A percentile compares a stretch with the other conserved stretches of the same genome.
phyloP scores from a whole-genome alignment of 2,329 filamentous ascomycete species.

The Biscogniauxia sp. region DNA sequence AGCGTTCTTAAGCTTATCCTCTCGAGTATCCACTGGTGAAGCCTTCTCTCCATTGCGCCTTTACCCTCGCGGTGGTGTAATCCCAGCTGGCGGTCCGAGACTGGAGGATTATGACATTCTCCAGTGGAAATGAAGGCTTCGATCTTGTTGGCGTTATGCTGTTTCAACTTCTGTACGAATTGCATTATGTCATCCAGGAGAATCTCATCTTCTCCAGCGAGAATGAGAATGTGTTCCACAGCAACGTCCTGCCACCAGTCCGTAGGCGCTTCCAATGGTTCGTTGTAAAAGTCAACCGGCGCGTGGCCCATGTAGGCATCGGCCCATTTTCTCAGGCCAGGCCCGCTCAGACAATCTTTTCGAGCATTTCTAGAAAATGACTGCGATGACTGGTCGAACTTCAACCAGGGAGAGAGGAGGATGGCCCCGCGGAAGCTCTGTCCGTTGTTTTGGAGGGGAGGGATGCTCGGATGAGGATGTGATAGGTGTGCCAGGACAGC shows the following conservation, averaged over 20 bases:
- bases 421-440: background rate
- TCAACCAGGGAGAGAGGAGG: slow-evolving; percentile 1
- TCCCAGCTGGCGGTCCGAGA: slow-evolving; percentile 1
- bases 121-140: background rate
- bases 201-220: slow-evolving; percentile 1
- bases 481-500: slow-evolving; percentile 1
- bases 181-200: background rate
- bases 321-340: background rate
- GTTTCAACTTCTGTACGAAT: slow-evolving; percentile 1
- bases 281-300: background rate
- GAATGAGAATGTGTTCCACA: slow-evolving; percentile 1
- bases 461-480: background rate
- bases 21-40: background rate
- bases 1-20: too few species aligned
- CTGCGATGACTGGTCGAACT: background rate
- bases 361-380: background rate
- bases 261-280: background rate
- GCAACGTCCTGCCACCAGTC: slow-evolving; percentile 1
- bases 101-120: slow-evolving; percentile 3
- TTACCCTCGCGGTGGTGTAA: background rate
- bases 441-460: background rate
- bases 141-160: background rate
- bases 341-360: background rate
- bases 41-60: slow-evolving; percentile 1
- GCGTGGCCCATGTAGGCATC: background rate